phyloP scores from a whole-genome alignment of 768 basidiomycete species.

The Hysterangium stoloniferum region DNA sequence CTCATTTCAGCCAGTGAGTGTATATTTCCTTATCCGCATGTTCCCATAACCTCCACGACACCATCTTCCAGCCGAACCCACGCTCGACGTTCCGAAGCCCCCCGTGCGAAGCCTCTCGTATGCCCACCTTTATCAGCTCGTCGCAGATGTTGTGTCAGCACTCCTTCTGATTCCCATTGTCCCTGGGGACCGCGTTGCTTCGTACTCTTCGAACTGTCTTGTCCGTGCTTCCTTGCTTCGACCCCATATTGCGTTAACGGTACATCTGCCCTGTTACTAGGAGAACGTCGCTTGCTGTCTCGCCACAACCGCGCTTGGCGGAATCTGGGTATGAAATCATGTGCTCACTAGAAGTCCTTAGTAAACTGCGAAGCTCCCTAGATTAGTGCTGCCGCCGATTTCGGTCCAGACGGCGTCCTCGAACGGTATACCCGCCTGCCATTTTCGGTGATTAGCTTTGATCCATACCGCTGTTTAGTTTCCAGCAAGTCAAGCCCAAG shows the following conservation, averaged over 20 bases:
- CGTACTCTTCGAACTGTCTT: constrained; percentile 74
- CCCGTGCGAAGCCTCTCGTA: constrained; percentile 43
- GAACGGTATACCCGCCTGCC: constrained; percentile 43
- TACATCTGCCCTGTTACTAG: constrained; percentile 25
- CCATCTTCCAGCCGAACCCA: constrained; percentile 48
- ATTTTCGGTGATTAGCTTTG: neutral
- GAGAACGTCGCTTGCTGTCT: constrained; percentile 64
- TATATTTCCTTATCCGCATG: constrained; percentile 16
- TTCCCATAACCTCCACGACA: constrained; percentile 12
- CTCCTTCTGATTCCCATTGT: constrained; percentile 43
- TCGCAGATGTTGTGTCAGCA: constrained; percentile 50
- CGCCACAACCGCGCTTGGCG: constrained; percentile 62
- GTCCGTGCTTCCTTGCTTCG: constrained; percentile 28
- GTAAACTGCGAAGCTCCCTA: neutral
- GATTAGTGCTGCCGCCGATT: constrained; percentile 70
- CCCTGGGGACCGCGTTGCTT: constrained; percentile 66
- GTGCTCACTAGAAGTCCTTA: neutral
- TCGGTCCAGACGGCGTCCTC: constrained; percentile 69
- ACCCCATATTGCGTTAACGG: neutral
- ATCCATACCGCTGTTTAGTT: too few species aligned
- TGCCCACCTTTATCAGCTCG: constrained; percentile 47
- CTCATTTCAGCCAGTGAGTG: constrained; percentile 63
- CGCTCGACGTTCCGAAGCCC: constrained; percentile 37
- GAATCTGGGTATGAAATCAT: constrained; percentile 49
- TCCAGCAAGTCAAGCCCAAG: constrained; percentile 72